These are phyloP conservation scores for Pseudogymnoascus sp. DNA, from an alignment of 2,329 filamentous ascomycete genomes.

Conservation along the genomic window DNA sequence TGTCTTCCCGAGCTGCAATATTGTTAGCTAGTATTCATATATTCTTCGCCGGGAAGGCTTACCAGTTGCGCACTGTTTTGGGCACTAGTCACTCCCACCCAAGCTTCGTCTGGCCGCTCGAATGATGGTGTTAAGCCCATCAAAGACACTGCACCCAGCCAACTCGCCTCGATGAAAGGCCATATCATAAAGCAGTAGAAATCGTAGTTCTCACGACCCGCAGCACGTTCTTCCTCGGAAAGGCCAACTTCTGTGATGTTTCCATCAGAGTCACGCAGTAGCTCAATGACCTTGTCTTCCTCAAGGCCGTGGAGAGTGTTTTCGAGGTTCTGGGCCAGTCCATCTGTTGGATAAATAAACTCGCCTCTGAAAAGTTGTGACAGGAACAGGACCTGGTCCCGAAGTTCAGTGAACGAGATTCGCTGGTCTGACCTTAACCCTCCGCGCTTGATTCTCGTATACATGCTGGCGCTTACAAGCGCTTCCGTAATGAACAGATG, in stretches of 20 bases:
- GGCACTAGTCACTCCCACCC: constrained; percentile 70
- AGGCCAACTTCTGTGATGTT: constrained; percentile 65
- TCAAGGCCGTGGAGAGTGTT: constrained; percentile 73
- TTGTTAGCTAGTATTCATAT: constrained; percentile 20
- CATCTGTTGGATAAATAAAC: constrained; percentile 91
- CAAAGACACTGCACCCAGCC: constrained; percentile 82
- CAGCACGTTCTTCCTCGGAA: constrained; percentile 64
- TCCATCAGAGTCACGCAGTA: constrained; percentile 50
- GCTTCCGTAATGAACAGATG: constrained; percentile 94
- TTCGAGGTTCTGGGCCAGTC: constrained; percentile 70
- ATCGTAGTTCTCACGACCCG: constrained; percentile 88
- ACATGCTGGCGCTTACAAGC: constrained; percentile 82
- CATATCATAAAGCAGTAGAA: constrained; percentile 99
- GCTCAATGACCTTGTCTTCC: constrained; percentile 65
- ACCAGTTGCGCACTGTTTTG: constrained; percentile 77
- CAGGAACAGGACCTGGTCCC: constrained; percentile 77
- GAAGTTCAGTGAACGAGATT: constrained; percentile 66
- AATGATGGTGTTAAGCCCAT: constrained; percentile 76
- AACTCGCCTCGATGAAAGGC: constrained; percentile 93
- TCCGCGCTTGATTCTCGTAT: constrained; percentile 82
- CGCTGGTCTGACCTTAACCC: constrained; percentile 77
- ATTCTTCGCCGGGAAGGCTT: constrained; percentile 30
- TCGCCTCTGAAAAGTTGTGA: constrained; percentile 92
- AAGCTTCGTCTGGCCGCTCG: constrained; percentile 50
- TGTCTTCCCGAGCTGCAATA: constrained; percentile 74